phyloP scores from a whole-genome alignment of 2,329 filamentous ascomycete species.

The Arthrobotrys pseudoclavata region DNA sequence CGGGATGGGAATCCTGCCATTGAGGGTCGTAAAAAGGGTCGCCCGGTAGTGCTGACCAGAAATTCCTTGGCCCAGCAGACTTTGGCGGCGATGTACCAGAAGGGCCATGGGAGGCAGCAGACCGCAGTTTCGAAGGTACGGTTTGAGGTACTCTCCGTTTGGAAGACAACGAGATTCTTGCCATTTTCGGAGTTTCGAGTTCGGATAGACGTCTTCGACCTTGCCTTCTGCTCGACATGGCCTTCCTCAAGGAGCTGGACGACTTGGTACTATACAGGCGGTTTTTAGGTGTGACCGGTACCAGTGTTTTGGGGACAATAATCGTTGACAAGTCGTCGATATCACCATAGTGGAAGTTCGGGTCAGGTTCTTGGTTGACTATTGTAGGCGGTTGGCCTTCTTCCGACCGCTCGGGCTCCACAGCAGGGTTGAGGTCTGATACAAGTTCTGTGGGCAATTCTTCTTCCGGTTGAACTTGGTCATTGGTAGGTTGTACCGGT shows the following conservation, averaged over 20 bases:
- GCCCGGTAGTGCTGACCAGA: conserved; percentile 55
- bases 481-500: background rate
- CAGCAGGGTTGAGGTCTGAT: background rate
- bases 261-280: conserved; percentile 25
- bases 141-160: conserved; percentile 30
- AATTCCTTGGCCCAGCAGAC: conserved; percentile 19
- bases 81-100: background rate
- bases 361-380: background rate
- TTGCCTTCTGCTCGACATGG: conserved; percentile 24
- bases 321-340: conserved; percentile 56
- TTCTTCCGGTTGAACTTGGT: background rate
- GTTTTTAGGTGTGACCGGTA: conserved; percentile 55
- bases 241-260: conserved; percentile 29
- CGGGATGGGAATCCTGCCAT: conserved; percentile 63
- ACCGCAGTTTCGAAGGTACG: conserved; percentile 28
- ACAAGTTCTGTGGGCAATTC: background rate
- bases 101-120: conserved; percentile 6
- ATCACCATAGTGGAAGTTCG: conserved; percentile 43
- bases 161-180: background rate
- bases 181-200: conserved; percentile 14
- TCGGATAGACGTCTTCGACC: conserved; percentile 26
- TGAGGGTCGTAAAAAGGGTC: conserved; percentile 63
- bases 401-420: background rate
- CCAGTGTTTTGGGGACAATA: conserved; percentile 15
- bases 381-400: background rate